These are phyloP conservation scores for Colletotrichum karsti DNA, from an alignment of 2,329 filamentous ascomycete genomes.

Conservation along the genomic window DNA sequence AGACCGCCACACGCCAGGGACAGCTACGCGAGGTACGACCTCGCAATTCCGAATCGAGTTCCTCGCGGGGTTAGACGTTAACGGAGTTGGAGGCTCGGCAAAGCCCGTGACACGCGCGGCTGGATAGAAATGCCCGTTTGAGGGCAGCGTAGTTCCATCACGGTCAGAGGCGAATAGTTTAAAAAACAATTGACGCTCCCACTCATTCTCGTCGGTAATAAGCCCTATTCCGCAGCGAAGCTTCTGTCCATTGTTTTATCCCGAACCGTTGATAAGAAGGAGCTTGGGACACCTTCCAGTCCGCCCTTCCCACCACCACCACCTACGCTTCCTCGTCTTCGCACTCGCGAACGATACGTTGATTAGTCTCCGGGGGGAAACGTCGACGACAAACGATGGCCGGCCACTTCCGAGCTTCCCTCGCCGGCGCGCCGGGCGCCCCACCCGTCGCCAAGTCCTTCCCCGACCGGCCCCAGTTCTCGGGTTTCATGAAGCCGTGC, in stretches of 20 bases:
- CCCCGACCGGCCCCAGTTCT: slow-evolving; percentile 24
- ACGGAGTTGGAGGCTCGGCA: too few relatives aligned
- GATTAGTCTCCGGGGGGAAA: background rate
- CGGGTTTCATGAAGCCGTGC: slow-evolving; percentile 27
- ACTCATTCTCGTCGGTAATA: background rate
- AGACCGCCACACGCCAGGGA: too few relatives aligned
- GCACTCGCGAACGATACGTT: background rate
- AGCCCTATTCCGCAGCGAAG: background rate
- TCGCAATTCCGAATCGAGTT: too few relatives aligned
- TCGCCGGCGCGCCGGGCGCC: slow-evolving; percentile 3
- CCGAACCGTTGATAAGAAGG: background rate
- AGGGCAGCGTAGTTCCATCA: too few relatives aligned
- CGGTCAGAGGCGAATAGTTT: too few relatives aligned
- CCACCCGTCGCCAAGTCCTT: slow-evolving; percentile 2
- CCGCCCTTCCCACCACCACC: background rate
- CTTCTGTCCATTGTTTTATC: background rate
- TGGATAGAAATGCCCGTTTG: too few relatives aligned
- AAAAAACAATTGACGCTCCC: background rate
- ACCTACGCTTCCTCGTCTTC: background rate
- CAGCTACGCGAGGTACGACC: too few relatives aligned
- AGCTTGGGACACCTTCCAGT: slow-evolving; percentile 9
- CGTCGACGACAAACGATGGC: background rate
- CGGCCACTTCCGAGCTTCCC: slow-evolving; percentile 18
- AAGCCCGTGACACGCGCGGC: too few relatives aligned
- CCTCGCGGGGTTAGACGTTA: too few relatives aligned